Evolutionary conservation across 495 filamentous ascomycete species (phyloP).

Genomic region (Aspergillus sclerotiicarbonarius): DNA sequence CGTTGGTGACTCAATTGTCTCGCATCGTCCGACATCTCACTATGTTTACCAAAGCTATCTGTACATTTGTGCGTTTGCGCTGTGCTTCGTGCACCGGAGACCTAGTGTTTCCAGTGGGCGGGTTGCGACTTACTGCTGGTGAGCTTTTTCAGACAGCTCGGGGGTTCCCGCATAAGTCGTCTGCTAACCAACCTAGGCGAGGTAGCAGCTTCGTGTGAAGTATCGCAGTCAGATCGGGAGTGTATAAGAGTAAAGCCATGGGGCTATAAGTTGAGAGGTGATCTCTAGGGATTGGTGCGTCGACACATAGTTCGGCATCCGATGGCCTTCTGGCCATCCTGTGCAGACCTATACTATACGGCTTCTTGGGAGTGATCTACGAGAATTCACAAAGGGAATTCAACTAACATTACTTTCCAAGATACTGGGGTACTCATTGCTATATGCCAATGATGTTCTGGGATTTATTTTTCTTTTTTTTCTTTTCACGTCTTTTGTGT

Average conservation of each 20-base stretch:
- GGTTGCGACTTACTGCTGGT: conserved; percentile 15
- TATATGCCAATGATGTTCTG: conserved; percentile 12
- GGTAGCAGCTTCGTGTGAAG: not conserved
- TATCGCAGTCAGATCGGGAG: not conserved
- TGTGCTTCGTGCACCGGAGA: conserved; percentile 8
- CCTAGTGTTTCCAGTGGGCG: conserved; percentile 13
- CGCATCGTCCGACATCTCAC: conserved; percentile 5
- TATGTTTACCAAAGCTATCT: conserved; percentile 13
- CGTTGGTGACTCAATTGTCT: conserved; percentile 7
- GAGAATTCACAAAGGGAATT: not conserved
- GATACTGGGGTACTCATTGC: conserved; percentile 5
- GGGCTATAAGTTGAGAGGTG: not conserved
- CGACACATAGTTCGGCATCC: not conserved
- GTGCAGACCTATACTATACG: conserved; percentile 10
- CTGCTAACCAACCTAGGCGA: conserved; percentile 8
- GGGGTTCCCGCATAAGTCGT: not conserved
- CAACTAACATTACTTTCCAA: conserved; percentile 5
- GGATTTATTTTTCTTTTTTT: conserved; percentile 13
- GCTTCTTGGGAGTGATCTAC: conserved; percentile 4
- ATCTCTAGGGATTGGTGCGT: not conserved
- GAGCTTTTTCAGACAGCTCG: not conserved
- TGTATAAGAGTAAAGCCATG: not conserved
- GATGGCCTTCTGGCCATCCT: not conserved
- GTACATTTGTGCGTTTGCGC: conserved; percentile 13
- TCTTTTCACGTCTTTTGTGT: conserved; percentile 8